Evolutionary conservation across 2,329 filamentous ascomycete genomes (phyloP).

Genomic region (Eurotiales sp.): DNA sequence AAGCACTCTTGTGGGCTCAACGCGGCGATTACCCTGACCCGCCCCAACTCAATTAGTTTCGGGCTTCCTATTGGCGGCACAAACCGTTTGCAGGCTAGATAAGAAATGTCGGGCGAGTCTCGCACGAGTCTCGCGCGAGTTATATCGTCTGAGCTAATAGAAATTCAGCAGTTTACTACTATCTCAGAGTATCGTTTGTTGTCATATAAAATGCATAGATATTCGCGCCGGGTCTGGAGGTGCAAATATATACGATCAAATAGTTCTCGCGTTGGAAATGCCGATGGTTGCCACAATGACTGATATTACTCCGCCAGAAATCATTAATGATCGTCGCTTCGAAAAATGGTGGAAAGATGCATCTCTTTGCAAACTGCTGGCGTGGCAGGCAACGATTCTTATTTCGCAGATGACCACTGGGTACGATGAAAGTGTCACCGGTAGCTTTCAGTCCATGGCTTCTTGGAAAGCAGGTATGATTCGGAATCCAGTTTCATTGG

Average conservation of each 20-base stretch:
- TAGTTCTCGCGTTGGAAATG: neutral
- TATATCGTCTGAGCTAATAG: no score
- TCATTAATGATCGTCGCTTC: neutral
- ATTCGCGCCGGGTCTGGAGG: no score
- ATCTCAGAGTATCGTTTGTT: no score
- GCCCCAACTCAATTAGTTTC: no score
- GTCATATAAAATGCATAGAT: no score
- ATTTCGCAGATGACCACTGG: neutral
- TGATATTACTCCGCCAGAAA: neutral
- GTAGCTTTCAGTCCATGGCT: neutral
- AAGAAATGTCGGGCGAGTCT: neutral
- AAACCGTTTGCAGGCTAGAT: no score
- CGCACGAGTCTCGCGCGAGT: neutral
- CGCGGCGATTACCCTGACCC: no score
- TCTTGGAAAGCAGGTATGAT: neutral
- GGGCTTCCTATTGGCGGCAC: no score
- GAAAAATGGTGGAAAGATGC: neutral
- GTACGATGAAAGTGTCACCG: neutral
- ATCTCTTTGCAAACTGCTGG: neutral
- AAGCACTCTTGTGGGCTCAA: no score
- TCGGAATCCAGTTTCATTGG: no score
- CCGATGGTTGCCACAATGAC: neutral
- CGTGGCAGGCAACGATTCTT: neutral
- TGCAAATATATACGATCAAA: neutral
- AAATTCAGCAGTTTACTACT: no score